Percentiles rank a stretch among this genome's conserved stretches.
These are phyloP conservation scores for Cunninghamia lanceolata DNA, from an alignment of 75 land plant genomes.

Conservation along the genomic window DNA sequence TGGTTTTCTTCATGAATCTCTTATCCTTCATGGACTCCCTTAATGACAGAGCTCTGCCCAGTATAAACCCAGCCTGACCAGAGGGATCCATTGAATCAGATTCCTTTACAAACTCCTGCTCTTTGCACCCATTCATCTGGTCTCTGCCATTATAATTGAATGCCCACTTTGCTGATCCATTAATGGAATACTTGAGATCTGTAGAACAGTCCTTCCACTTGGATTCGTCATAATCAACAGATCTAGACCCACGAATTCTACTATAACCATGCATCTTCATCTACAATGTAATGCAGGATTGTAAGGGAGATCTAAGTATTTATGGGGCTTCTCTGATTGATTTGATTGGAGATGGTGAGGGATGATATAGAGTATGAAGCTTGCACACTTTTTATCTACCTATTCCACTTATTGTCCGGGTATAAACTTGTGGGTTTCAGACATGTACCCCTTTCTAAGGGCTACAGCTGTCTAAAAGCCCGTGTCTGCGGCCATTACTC, in stretches of 20 bases:
- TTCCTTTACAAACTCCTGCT: not conserved
- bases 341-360: no score
- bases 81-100: not conserved
- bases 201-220: not conserved
- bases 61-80: not conserved
- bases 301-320: not conserved
- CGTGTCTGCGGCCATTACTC: not conserved
- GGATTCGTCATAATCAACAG: constrained; percentile 4
- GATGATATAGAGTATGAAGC: not conserved
- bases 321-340: not conserved
- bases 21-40: constrained; percentile 4
- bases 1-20: not conserved
- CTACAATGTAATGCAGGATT: not conserved
- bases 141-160: not conserved
- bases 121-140: not conserved
- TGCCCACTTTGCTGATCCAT: not conserved
- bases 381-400: not conserved
- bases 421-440: not conserved
- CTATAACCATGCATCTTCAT: constrained; percentile 4
- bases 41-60: not conserved
- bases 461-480: not conserved
- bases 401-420: not conserved
- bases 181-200: not conserved
- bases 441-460: not conserved
- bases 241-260: constrained; percentile 6